phyloP scores from a whole-genome alignment of 257 asterid genomes.

The Salvia rosmarinus region DNA sequence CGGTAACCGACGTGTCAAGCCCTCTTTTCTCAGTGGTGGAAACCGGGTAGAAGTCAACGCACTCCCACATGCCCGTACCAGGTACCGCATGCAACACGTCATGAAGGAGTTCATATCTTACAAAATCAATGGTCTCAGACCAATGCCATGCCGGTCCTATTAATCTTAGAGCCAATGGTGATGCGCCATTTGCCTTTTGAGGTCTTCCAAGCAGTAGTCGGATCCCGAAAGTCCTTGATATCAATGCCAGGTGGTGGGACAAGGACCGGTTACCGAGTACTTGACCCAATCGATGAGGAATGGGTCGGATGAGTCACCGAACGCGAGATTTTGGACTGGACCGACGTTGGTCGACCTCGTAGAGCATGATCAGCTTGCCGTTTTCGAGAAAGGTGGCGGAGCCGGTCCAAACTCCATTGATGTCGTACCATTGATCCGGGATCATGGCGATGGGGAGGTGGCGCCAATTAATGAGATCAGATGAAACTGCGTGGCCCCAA shows the following conservation, averaged over 20 bases:
- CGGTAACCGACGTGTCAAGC: slow-evolving; percentile 63
- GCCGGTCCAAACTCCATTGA: slow-evolving; percentile 85
- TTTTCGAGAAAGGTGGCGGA: slow-evolving; percentile 72
- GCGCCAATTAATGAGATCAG: slow-evolving; percentile 75
- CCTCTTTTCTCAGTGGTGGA: slow-evolving; percentile 54
- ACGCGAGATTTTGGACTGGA: slow-evolving; percentile 78
- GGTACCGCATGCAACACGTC: slow-evolving; percentile 59
- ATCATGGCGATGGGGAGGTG: slow-evolving; percentile 80
- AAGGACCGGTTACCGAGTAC: slow-evolving; percentile 66
- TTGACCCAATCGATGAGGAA: slow-evolving; percentile 68
- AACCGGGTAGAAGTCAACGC: slow-evolving; percentile 79
- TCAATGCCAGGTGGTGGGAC: slow-evolving; percentile 72
- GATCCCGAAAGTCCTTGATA: slow-evolving; percentile 73
- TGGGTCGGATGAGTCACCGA: slow-evolving; percentile 64
- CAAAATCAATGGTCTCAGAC: slow-evolving; percentile 78
- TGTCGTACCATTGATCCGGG: slow-evolving; percentile 77
- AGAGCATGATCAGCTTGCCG: slow-evolving; percentile 70
- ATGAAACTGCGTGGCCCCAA: slow-evolving; percentile 91
- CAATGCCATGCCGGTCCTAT: slow-evolving; percentile 69
- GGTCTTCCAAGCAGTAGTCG: slow-evolving; percentile 83
- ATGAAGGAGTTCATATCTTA: slow-evolving; percentile 45
- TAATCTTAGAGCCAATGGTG: slow-evolving; percentile 69
- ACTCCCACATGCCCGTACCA: slow-evolving; percentile 93
- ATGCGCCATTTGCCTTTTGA: slow-evolving; percentile 69
- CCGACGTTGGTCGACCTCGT: slow-evolving; percentile 72